Percentiles rank a stretch among this genome's conserved stretches.
These are phyloP conservation scores for Conoideocrella luteorostrata DNA, from an alignment of 2,329 filamentous ascomycete species.

Conservation along the genomic window DNA sequence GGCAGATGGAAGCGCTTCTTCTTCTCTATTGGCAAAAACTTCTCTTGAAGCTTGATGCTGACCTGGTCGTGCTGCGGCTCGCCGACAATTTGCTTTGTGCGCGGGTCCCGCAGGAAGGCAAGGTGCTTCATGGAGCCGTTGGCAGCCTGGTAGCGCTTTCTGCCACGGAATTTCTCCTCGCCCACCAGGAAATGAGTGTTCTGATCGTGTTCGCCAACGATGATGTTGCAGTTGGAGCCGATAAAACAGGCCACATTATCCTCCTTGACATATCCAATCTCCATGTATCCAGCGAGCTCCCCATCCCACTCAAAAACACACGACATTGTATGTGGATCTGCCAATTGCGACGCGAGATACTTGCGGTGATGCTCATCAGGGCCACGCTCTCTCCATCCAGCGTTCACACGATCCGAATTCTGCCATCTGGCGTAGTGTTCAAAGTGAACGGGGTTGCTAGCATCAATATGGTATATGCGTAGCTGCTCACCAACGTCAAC, in stretches of 20 bases:
- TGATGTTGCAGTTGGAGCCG: conserved; percentile 18
- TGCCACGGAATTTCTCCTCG: conserved; percentile 20
- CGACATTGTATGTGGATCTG: conserved; percentile 20
- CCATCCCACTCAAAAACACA: conserved; percentile 23
- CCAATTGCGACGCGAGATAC: conserved; percentile 18
- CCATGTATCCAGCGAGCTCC: conserved; percentile 20
- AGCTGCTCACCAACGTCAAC: conserved; percentile 19
- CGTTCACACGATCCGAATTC: conserved; percentile 22
- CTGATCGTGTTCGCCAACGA: conserved; percentile 21
- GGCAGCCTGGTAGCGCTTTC: conserved; percentile 20
- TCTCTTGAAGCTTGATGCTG: conserved; percentile 19
- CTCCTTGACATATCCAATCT: conserved; percentile 21
- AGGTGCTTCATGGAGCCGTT: conserved; percentile 21
- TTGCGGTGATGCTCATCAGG: conserved; percentile 20
- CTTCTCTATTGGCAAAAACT: conserved; percentile 19
- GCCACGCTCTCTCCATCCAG: conserved; percentile 20
- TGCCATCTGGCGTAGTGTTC: conserved; percentile 19
- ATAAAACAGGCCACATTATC: conserved; percentile 23
- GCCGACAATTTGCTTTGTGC: conserved; percentile 19
- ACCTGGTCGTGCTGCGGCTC: conserved; percentile 18
- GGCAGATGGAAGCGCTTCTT: conserved; percentile 23
- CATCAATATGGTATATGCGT: conserved; percentile 19
- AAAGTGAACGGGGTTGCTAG: conserved; percentile 18
- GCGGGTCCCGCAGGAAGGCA: conserved; percentile 20
- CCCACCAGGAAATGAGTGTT: conserved; percentile 21